Base-by-base conservation (phyloP, 371 early-diverging fungal species). In the Lichtheimia corymbifera region DNA sequence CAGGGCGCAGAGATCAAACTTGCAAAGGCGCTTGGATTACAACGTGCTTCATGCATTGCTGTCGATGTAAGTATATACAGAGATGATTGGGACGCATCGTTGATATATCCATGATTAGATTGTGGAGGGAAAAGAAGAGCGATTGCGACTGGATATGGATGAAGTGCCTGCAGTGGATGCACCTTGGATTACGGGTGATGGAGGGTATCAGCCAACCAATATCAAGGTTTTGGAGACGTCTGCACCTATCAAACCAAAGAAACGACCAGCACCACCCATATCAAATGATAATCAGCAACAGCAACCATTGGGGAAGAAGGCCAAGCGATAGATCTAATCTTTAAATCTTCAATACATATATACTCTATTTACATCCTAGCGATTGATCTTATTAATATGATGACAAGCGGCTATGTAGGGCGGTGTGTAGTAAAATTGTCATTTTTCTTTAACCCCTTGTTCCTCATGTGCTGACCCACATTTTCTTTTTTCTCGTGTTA, bases 211-310 rank as follows among this genome's bases (percentile, higher is more conserved):
- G 12, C 42, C 51, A 0, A 61, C 66, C 1, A 61, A 64, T 11
- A 61, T 72, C 28, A 77, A 72, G 52, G 61, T 62, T 15, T 28
- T 77, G 4, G 27, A 72, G 35, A 74, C 74, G 18, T 64, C 71
- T 9, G 72, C 65, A 47, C 69, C 75, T 4, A 44, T 63, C 24
- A 53, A 51, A n/a, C 50, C 24, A 45, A 47, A 47, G 47, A 47
- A 47, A 47, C 47, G 47, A n/a, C 47, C n/a, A 6, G 47, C 47
- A 7, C 47, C 47, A 47, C 47, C 47, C 11, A 5, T 11, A n/a
- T 47, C 47, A 17, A 45, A 45, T 6, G 45, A 45, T 45, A 15
- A 5, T 5, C 45, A 28, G 7, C 17, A 47, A 9, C 47, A 47
- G 11, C n/a, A 22, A 47, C n/a, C 18, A 47, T 18, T n/a, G 17